phyloP scores from a whole-genome alignment of 164 flowering plant genomes.

The Kalanchoe fedtschenkoi region DNA sequence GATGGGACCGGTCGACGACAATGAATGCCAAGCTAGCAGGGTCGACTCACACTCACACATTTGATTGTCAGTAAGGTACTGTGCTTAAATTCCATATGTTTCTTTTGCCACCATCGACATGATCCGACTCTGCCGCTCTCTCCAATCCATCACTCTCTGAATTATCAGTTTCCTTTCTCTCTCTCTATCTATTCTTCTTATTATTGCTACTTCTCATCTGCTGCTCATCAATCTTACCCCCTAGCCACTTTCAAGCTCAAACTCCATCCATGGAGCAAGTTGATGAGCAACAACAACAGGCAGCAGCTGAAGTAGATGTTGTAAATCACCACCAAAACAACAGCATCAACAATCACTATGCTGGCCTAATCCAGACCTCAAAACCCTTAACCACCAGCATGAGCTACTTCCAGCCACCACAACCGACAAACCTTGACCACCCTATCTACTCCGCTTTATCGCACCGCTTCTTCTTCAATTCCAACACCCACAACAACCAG shows the following conservation, averaged over 20 bases:
- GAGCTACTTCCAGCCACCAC: not conserved
- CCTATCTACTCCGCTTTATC: not conserved
- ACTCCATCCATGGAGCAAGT: not conserved
- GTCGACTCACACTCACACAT: not conserved
- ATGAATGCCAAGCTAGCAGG: not conserved
- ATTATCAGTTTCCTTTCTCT: not conserved
- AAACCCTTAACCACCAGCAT: not conserved
- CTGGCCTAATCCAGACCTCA: not conserved
- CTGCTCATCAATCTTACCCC: not conserved
- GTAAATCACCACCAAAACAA: not conserved
- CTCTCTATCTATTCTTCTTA: not conserved
- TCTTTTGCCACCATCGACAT: conserved; percentile 1
- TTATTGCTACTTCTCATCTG: not conserved
- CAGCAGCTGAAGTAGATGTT: not conserved
- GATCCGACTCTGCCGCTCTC: conserved; percentile 8
- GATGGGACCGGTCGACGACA: conserved; percentile 3
- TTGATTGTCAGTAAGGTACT: not conserved
- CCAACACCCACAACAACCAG: not conserved
- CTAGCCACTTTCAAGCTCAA: not conserved
- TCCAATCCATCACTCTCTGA: conserved; percentile 2
- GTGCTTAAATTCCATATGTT: conserved; percentile 6
- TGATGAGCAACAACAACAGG: not conserved
- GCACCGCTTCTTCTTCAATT: not conserved
- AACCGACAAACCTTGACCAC: not conserved
- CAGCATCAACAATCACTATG: not conserved